Conservation (phyloP, 2,329 filamentous ascomycete genomes). For the Bipolaris zeicola region DNA sequence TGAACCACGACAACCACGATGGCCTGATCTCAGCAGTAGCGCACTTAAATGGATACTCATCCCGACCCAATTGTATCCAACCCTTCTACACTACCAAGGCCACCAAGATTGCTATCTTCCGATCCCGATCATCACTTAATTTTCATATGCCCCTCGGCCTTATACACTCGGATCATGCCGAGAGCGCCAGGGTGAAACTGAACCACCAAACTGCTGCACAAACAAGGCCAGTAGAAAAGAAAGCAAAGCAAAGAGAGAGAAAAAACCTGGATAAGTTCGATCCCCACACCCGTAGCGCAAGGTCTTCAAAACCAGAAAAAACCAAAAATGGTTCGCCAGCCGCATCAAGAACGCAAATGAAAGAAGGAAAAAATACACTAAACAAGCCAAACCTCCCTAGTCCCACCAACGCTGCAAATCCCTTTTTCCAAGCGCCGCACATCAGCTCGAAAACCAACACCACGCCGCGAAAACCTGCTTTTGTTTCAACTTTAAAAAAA, state of each 20-base stretch:
- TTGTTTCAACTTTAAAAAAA: background rate
- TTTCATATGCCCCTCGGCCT: background rate
- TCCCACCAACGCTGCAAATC: background rate
- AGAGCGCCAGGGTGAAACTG: background rate
- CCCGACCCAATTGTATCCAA: background rate
- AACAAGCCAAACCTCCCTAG: constrained; percentile 5
- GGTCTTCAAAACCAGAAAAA: background rate
- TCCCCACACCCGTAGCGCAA: background rate
- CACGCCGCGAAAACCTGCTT: background rate
- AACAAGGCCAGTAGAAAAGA: background rate
- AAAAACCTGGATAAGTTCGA: background rate
- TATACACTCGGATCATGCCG: constrained; percentile 4
- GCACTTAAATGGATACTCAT: background rate
- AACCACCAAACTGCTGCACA: background rate
- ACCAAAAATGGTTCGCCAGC: background rate
- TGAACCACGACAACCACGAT: background rate
- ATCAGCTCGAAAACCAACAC: background rate
- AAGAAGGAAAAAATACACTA: background rate
- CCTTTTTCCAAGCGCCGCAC: background rate
- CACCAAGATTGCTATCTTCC: background rate
- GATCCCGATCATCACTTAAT: background rate
- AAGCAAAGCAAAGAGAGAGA: background rate
- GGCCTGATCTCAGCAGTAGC: background rate
- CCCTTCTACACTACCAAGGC: background rate
- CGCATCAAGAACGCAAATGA: background rate